These are phyloP conservation scores for Coemansia sp. DNA, from an alignment of 192 early-diverging fungal genomes.

Conservation along the genomic window DNA sequence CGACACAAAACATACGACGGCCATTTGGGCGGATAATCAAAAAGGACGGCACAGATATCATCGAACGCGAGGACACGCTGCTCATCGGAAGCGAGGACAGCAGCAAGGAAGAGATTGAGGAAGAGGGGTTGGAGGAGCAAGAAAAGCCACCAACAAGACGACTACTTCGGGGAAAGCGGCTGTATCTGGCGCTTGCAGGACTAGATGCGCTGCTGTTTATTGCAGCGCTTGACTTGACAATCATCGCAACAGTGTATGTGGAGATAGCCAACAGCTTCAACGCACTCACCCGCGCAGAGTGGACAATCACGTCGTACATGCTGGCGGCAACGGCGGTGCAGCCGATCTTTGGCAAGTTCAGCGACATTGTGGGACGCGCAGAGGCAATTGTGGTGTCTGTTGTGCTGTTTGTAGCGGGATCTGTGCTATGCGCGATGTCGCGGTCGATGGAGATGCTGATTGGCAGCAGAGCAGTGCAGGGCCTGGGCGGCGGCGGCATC, in stretches of 20 bases:
- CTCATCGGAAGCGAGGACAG: neutral
- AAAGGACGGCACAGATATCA: conserved; percentile 3
- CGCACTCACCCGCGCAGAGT: conserved; percentile 68
- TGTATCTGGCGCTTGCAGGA: conserved; percentile 51
- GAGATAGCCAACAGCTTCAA: conserved; percentile 76
- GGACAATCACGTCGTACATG: conserved; percentile 82
- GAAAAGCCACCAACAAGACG: neutral
- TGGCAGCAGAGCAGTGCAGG: conserved; percentile 74
- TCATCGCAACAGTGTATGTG: conserved; percentile 78
- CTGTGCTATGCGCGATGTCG: conserved; percentile 79
- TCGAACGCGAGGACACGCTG: neutral
- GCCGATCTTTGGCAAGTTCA: conserved; percentile 75
- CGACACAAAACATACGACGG: neutral
- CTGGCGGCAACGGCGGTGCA: conserved; percentile 64
- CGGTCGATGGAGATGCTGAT: conserved; percentile 68
- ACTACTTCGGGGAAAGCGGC: conserved; percentile 15
- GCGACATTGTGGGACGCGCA: conserved; percentile 91
- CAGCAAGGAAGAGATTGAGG: neutral
- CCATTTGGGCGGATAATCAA: conserved; percentile 20
- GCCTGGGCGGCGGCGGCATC: conserved; percentile 81
- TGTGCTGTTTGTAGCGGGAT: conserved; percentile 77
- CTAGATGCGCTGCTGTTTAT: conserved; percentile 72
- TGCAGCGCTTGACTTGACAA: conserved; percentile 81
- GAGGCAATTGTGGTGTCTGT: conserved; percentile 74
- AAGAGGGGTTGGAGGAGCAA: too few relatives aligned